Base-by-base conservation (phyloP, 495 filamentous ascomycete genomes). In the Aspergillus funiculosus region DNA sequence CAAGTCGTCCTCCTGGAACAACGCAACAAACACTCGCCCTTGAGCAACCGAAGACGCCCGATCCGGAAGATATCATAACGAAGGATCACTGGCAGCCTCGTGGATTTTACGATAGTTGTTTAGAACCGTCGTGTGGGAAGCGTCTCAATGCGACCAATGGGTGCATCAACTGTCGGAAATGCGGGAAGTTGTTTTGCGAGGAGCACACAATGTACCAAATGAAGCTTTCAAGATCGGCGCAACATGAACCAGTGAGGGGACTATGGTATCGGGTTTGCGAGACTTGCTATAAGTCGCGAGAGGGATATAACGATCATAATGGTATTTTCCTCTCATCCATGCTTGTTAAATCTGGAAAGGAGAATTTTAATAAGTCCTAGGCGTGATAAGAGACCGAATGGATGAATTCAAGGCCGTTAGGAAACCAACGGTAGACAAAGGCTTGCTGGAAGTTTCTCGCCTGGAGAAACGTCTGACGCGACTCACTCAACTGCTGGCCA, bases 171-270 rank as follows among this genome's bases (percentile, higher is more conserved):
- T 98, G 92, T 59, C 74, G 92, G 42, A 85, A 87, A 40, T 98
- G 92, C 51, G 92, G 92, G 0, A 85, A 81, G 51, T 70, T 98
- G 25, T 98, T 96, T 59, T 98, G 92, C 66, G 91, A 97, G 60
- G 87, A 94, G 52, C 94, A 98, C 68, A 96, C 91, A 22, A 95
- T 96, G 92, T 98, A 97, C 56, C 90, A 97, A 68, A 97, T 97
- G 86, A 96, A 92, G 74, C 77, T 98, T 14, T 95, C 88, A 7
- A 75, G 90, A 35, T 82, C 88, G 4, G 92, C 94, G 3, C 78
- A 82, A 50, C 88, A 94, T 70, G 94, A 98, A 52, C 94, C 94
- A 0, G 84, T 95, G 0, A 69, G 94, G 50, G 92, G 92, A 1
- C 75, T 90, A 44, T 98, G 92, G 92, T 94, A 86, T 57, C 68